phyloP scores from a whole-genome alignment of 2,329 filamentous ascomycete genomes.

The Phyllosticta capitalensis region DNA sequence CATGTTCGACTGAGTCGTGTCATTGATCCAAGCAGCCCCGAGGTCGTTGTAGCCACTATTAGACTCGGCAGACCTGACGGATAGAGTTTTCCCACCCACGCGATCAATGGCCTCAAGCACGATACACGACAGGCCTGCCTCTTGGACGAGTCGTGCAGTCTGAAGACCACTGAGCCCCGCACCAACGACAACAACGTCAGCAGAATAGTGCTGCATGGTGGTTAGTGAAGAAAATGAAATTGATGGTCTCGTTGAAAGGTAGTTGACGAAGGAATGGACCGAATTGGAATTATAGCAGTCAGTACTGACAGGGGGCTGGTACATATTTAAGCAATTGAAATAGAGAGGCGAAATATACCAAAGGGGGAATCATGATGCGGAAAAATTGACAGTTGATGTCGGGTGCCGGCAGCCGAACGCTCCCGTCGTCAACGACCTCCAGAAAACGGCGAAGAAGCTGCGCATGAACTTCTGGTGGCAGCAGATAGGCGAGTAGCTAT shows the following conservation, averaged over 20 bases:
- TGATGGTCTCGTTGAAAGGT: not conserved
- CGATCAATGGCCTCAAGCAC: slow-evolving; percentile 43
- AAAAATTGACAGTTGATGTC: too few relatives aligned
- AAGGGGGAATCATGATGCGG: too few relatives aligned
- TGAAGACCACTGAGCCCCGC: slow-evolving; percentile 31
- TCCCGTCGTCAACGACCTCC: too few relatives aligned
- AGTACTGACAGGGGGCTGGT: too few relatives aligned
- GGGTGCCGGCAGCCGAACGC: too few relatives aligned
- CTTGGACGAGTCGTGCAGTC: slow-evolving; percentile 24
- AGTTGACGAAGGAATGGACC: not conserved
- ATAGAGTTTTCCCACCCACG: slow-evolving; percentile 42
- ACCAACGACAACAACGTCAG: slow-evolving; percentile 31
- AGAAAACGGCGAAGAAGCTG: too few relatives aligned
- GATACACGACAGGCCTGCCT: slow-evolving; percentile 30
- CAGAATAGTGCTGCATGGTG: not conserved
- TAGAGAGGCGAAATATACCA: too few relatives aligned
- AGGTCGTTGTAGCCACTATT: slow-evolving; percentile 33
- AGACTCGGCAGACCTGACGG: slow-evolving; percentile 26
- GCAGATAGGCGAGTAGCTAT: too few relatives aligned
- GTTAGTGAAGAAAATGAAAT: not conserved
- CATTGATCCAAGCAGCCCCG: slow-evolving; percentile 53
- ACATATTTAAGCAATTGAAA: too few relatives aligned
- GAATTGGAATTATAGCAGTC: too few relatives aligned
- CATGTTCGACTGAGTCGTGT: slow-evolving; percentile 42
- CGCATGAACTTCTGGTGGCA: too few relatives aligned